Conservation (phyloP, 139 green algal genomes). For the Coccomyxa sp. region DNA sequence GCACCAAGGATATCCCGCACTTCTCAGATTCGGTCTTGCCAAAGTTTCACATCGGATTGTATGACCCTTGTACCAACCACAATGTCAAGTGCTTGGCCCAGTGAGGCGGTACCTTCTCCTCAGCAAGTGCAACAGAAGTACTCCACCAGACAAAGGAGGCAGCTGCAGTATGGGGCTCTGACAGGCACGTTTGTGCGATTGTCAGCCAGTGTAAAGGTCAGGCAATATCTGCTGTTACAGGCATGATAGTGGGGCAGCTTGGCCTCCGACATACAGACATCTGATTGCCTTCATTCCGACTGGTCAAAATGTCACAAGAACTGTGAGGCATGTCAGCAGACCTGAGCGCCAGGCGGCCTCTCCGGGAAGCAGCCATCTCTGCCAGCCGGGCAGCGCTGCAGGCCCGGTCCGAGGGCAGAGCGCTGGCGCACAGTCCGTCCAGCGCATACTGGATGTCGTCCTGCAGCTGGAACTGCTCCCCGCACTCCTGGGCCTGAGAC, state of each 20-base stretch:
- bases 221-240: background rate
- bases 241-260: background rate
- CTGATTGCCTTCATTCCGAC: background rate
- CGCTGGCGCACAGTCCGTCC: conserved; percentile 37
- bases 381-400: conserved; percentile 33
- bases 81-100: too few relatives aligned
- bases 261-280: background rate
- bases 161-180: too few relatives aligned
- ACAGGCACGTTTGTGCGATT: too few relatives aligned
- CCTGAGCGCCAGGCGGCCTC: conserved; percentile 36
- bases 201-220: too few relatives aligned
- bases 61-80: too few relatives aligned
- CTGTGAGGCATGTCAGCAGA: conserved; percentile 8
- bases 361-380: conserved; percentile 35
- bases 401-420: conserved; percentile 19
- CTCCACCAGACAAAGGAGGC: too few relatives aligned
- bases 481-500: conserved; percentile 57
- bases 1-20: background rate
- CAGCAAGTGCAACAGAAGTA: too few relatives aligned
- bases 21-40: too few relatives aligned
- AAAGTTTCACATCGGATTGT: too few relatives aligned
- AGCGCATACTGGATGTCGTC: conserved; percentile 59
- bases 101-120: too few relatives aligned
- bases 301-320: background rate
- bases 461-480: conserved; percentile 49